Evolutionary conservation across 2,329 filamentous ascomycete genomes (phyloP), one percentile per base, ranked within the genome.

Genomic region (Didymella pinodella): DNA sequence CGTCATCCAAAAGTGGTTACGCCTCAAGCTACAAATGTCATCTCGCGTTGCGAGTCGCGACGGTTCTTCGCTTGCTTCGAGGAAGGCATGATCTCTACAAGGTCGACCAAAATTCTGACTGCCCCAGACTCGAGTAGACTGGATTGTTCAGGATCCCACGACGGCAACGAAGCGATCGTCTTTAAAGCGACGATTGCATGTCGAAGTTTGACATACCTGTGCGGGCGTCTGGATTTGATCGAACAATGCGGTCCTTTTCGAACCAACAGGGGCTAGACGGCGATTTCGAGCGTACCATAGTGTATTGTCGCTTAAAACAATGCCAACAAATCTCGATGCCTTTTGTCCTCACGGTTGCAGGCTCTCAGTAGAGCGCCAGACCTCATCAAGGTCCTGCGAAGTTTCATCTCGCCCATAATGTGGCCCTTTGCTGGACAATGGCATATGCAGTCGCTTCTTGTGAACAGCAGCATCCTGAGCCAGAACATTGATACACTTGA

Each of bases 1-100:
- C 38, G 18, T 45, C 40, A n/a, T 2, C 40, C 50, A 2, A 49
- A 54, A 40, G 31, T 32, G 40, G 56, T 59, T 46, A 49, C 18
- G 50, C 56, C 22, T 16, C 38, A 45, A 48, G 38, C 49, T 36
- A 28, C 8, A 40, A 25, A 25, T 14, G 22, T 41, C 31, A n/a
- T 36, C 32, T 20, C 45, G 36, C 31, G 18, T 18, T 18, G 18
- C 18, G 18, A 18, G 32, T 10, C n/a, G n/a, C 41, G 2, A 31
- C 25, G 40, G 31, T 46, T 38, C 29, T 49, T 44, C 46, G 38
- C 49, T 58, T 48, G 7, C 31, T 10, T 38, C n/a, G 44, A 38
- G 7, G 44, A 46, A 46, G 18, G 14, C 22, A 45, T 16, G 12
- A 46, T 38, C 26, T 32, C 4, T 26, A 25, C 22, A 16, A 3